Evolutionary conservation across 2,329 filamentous ascomycete genomes (phyloP).

Genomic region (Chaetomium sp.): DNA sequence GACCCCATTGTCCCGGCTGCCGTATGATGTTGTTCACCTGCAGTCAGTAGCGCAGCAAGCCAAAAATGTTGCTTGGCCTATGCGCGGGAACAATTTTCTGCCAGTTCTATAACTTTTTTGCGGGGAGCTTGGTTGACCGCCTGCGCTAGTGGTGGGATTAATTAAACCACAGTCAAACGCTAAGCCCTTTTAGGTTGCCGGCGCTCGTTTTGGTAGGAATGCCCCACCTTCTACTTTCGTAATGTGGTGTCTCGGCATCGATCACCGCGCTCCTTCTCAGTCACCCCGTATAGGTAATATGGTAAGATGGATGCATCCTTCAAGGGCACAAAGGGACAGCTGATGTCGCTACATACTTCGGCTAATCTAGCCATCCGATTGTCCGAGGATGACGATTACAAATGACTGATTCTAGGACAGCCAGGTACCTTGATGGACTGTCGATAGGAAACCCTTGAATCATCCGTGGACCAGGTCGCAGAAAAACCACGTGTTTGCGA

Average conservation of each 20-base stretch:
- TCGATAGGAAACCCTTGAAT: neutral
- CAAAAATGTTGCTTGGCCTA: conserved; percentile 28
- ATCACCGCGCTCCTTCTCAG: no score
- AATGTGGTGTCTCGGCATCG: neutral
- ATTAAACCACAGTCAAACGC: neutral
- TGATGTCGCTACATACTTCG: neutral
- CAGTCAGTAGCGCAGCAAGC: neutral
- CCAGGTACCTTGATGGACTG: conserved; percentile 17
- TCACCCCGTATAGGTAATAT: no score
- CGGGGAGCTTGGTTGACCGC: conserved; percentile 33
- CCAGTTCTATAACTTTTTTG: conserved; percentile 30
- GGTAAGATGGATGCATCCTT: no score
- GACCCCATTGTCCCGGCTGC: conserved; percentile 43
- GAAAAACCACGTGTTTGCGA: neutral
- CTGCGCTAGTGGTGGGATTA: neutral
- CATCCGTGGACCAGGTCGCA: neutral
- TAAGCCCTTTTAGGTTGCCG: neutral
- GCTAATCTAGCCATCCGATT: neutral
- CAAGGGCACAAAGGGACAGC: no score
- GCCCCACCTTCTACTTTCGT: conserved; percentile 2
- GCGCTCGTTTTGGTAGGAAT: neutral
- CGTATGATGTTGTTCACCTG: conserved; percentile 17
- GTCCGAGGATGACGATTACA: neutral
- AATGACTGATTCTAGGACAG: neutral
- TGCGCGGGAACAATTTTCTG: conserved; percentile 34